phyloP scores from a whole-genome alignment of 2,329 filamentous ascomycete genomes.

The Thielaviopsis populi region DNA sequence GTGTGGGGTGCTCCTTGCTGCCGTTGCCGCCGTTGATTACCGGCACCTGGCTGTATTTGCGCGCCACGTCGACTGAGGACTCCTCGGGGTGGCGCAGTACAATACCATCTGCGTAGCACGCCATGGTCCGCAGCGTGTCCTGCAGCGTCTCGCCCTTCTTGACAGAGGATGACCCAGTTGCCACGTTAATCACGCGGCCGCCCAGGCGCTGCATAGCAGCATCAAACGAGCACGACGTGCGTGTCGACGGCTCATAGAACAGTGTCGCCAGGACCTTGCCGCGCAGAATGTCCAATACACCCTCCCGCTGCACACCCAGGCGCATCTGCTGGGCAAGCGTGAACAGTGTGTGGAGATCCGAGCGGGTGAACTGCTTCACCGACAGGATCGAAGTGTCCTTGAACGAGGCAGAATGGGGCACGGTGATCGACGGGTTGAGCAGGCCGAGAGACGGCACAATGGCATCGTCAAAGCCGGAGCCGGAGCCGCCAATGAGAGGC shows the following conservation, averaged over 20 bases:
- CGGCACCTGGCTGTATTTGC: conserved; percentile 76
- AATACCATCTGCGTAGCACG: conserved; percentile 86
- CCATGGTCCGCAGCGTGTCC: conserved; percentile 84
- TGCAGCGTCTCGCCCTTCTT: conserved; percentile 90
- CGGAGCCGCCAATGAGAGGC: neutral
- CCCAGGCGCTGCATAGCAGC: conserved; percentile 97
- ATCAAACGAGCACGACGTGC: conserved; percentile 91
- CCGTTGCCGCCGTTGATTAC: conserved; percentile 97
- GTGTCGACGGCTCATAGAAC: conserved; percentile 95
- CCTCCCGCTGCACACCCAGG: conserved; percentile 80
- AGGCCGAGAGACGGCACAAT: conserved; percentile 11
- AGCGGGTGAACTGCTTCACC: conserved; percentile 74
- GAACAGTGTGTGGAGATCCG: conserved; percentile 85
- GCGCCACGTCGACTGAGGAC: conserved; percentile 62
- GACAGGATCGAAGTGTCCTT: conserved; percentile 82
- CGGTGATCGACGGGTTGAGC: conserved; percentile 6
- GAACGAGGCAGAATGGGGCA: conserved; percentile 45
- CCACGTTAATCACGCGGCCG: conserved; percentile 67
- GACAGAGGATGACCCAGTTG: conserved; percentile 73
- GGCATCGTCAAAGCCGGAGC: conserved; percentile 11
- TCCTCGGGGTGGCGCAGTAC: conserved; percentile 90
- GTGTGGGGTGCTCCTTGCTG: conserved; percentile 88
- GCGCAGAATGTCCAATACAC: conserved; percentile 72
- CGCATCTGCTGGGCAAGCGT: conserved; percentile 97
- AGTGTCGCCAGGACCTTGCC: conserved; percentile 78